Percentiles rank a stretch among this genome's conserved stretches.
phyloP scores from a whole-genome alignment of 2,329 filamentous ascomycete species.

The Fonsecaea pugnacius region DNA sequence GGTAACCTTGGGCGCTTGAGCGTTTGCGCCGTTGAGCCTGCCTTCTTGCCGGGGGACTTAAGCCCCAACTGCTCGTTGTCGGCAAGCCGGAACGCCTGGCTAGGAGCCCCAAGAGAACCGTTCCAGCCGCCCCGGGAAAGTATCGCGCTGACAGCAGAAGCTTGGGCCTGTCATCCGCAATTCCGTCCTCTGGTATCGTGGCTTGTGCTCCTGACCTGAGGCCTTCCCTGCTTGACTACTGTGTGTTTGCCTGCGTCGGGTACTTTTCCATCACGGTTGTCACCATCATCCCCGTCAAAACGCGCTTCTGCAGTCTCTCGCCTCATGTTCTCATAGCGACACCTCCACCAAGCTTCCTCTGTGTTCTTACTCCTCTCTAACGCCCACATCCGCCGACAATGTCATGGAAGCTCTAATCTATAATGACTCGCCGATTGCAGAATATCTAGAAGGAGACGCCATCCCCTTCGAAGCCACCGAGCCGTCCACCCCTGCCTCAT shows the following conservation, averaged over 20 bases:
- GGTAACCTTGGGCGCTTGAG: not conserved
- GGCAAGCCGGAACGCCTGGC: not conserved
- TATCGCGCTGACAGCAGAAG: not conserved
- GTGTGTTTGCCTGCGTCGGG: not conserved
- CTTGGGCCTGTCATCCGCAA: slow-evolving; percentile 5
- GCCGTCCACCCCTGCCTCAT: slow-evolving; percentile 47
- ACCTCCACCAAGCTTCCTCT: not conserved
- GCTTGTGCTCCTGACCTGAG: not conserved
- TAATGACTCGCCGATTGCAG: slow-evolving; percentile 83
- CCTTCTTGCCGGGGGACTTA: not conserved
- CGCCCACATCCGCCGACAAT: slow-evolving; percentile 28
- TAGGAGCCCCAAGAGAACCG: not conserved
- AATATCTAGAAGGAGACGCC: slow-evolving; percentile 81
- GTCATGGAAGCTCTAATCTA: slow-evolving; percentile 86
- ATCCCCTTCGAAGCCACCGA: slow-evolving; percentile 46
- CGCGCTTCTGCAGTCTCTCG: not conserved
- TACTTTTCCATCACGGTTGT: not conserved
- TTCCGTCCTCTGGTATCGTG: not conserved
- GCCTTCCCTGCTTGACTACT: not conserved
- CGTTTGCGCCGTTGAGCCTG: not conserved
- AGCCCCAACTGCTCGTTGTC: not conserved
- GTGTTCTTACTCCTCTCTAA: slow-evolving; percentile 14
- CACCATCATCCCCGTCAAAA: not conserved
- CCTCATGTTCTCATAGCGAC: slow-evolving; percentile 3
- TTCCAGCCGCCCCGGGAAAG: slow-evolving; percentile 3